These are phyloP conservation scores for Paramecium pentaurelia DNA, from an alignment of 73 alveolate genomes.

Conservation along the genomic window DNA sequence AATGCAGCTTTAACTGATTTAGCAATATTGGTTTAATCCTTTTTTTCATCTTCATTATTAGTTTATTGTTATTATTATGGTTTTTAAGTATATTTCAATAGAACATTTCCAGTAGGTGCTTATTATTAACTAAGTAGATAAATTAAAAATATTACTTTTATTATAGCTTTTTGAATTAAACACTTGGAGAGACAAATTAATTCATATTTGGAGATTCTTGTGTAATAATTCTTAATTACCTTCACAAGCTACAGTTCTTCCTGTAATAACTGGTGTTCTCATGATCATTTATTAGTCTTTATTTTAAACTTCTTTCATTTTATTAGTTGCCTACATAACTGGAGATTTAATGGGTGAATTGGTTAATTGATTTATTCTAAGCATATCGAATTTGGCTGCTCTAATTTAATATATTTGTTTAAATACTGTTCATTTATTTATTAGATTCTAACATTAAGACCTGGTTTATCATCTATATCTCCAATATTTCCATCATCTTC, in stretches of 20 bases:
- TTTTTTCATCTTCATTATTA: neutral
- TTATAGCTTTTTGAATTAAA: neutral
- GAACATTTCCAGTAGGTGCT: conserved; percentile 13
- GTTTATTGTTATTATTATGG: neutral
- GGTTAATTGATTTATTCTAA: conserved; percentile 30
- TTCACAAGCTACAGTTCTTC: neutral
- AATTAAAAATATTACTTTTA: neutral
- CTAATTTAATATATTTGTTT: neutral
- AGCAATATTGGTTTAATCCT: neutral
- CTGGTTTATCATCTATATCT: conserved; percentile 14
- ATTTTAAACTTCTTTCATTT: neutral
- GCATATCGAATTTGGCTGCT: conserved; percentile 36
- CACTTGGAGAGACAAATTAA: conserved; percentile 43
- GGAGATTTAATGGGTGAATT: conserved; percentile 48
- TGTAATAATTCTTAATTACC: neutral
- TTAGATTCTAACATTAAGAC: neutral
- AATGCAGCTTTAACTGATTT: conserved; percentile 30
- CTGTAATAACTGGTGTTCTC: conserved; percentile 45
- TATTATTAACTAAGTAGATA: neutral
- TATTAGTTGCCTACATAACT: conserved; percentile 33
- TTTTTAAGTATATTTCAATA: neutral
- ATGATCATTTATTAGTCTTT: conserved; percentile 10
- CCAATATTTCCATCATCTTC: conserved; percentile 37
- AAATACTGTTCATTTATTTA: conserved; percentile 1
- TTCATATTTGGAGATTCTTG: conserved; percentile 23